These are phyloP conservation scores for Lignosus rhinocerotis DNA, from an alignment of 1,284 basidiomycete genomes.

Conservation along the genomic window DNA sequence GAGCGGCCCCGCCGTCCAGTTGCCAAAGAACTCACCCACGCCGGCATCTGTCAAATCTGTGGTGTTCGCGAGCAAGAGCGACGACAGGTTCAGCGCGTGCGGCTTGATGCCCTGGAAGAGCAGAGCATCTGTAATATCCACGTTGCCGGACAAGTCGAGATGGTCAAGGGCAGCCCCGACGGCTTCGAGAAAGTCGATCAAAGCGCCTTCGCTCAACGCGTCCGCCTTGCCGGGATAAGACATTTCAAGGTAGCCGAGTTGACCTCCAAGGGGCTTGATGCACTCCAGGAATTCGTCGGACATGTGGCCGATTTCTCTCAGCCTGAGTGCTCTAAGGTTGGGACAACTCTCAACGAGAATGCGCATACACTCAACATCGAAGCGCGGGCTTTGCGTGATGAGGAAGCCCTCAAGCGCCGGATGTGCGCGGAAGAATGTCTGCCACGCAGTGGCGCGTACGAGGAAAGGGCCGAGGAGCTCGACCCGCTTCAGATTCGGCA, in stretches of 20 bases:
- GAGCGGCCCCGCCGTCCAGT: constrained; percentile 42
- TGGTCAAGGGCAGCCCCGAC: constrained; percentile 42
- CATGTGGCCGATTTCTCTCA: constrained; percentile 81
- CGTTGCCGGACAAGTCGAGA: constrained; percentile 70
- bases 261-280: constrained; percentile 48
- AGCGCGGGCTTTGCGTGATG: constrained; percentile 86
- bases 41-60: constrained; percentile 70
- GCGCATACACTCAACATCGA: constrained; percentile 74
- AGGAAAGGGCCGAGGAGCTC: constrained; percentile 91
- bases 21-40: constrained; percentile 66
- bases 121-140: constrained; percentile 54
- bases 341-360: constrained; percentile 66
- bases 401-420: constrained; percentile 70
- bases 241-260: constrained; percentile 52
- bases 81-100: constrained; percentile 51
- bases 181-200: constrained; percentile 50
- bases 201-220: constrained; percentile 46
- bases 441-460: constrained; percentile 78
- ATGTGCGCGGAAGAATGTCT: constrained; percentile 68
- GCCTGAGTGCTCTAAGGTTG: constrained; percentile 66
- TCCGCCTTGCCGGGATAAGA: constrained; percentile 39
- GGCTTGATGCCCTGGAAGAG: constrained; percentile 64
- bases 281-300: constrained; percentile 61
- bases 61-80: constrained; percentile 61
- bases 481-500: constrained; percentile 69